Evolutionary conservation across 305 asterid genomes (phyloP).

Genomic region (Andrographis paniculata): DNA sequence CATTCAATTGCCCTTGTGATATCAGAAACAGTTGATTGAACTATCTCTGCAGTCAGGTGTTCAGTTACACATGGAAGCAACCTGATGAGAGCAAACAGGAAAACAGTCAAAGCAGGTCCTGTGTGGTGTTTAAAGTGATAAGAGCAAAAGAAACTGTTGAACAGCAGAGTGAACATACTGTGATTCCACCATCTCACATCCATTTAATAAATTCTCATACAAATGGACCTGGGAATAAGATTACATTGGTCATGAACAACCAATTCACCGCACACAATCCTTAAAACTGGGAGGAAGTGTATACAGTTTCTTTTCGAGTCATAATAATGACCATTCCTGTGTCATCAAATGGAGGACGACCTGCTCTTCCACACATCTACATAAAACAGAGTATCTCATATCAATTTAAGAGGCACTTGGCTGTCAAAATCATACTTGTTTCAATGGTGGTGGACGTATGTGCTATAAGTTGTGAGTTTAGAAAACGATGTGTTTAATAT

Average conservation of each 20-base stretch:
- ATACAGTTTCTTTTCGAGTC: conserved; percentile 96
- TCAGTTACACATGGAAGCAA: conserved; percentile 90
- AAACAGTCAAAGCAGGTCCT: conserved; percentile 17
- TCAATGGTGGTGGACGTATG: conserved; percentile 13
- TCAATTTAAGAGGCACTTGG: conserved; percentile 17
- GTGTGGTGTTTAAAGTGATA: conserved; percentile 12
- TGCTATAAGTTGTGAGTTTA: conserved; percentile 11
- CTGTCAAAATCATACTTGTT: conserved; percentile 9
- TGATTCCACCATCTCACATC: conserved; percentile 97
- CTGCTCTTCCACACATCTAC: conserved; percentile 99
- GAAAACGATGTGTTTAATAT: conserved; percentile 1
- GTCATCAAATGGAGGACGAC: conserved; percentile 98
- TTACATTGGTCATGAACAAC: conserved; percentile 14
- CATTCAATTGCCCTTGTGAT: conserved; percentile 91
- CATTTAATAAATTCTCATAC: conserved; percentile 85
- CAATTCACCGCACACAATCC: conserved; percentile 7
- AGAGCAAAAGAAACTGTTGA: conserved; percentile 15
- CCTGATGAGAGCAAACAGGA: conserved; percentile 37
- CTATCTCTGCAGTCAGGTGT: conserved; percentile 97
- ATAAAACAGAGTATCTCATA: conserved; percentile 22
- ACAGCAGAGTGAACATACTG: conserved; percentile 73
- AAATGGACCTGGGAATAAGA: conserved; percentile 67
- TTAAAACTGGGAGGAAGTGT: conserved; percentile 13
- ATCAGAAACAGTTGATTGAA: conserved; percentile 81
- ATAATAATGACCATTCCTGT: conserved; percentile 90